Percentiles rank a stretch among this genome's conserved stretches.
Conservation (phyloP, 176 grass and related monocot genomes). For the Carex kokanica region DNA sequence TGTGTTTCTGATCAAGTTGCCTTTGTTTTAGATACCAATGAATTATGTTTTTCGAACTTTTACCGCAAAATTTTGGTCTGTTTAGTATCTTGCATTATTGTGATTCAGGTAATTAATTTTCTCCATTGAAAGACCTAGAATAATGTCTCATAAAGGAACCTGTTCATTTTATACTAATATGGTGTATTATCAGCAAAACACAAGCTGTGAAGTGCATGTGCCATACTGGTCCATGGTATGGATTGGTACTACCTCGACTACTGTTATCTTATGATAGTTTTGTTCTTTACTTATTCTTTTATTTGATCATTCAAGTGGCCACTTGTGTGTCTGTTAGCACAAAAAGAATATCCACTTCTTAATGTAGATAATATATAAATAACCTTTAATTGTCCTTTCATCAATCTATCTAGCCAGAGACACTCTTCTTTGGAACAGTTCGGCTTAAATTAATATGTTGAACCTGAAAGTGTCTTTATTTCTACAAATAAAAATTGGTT, state of each 20-base stretch:
- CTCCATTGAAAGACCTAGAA: background rate
- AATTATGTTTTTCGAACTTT: background rate
- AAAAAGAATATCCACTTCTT: conserved; percentile 5
- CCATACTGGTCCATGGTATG: background rate
- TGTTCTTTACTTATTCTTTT: background rate
- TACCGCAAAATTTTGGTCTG: background rate
- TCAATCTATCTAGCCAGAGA: background rate
- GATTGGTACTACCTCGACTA: background rate
- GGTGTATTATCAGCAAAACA: background rate
- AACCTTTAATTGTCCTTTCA: background rate
- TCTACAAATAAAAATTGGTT: background rate
- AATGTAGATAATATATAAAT: background rate
- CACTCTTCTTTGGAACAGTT: background rate
- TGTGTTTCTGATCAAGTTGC: background rate
- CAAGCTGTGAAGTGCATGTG: background rate
- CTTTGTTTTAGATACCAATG: background rate
- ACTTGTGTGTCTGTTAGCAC: background rate
- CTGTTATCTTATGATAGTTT: background rate
- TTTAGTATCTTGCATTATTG: background rate
- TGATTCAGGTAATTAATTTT: background rate
- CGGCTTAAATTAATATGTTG: background rate
- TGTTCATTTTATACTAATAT: background rate
- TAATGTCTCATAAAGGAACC: background rate
- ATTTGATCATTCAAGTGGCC: background rate
- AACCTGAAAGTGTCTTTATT: background rate